Evolutionary conservation across 495 filamentous ascomycete species (phyloP).

Genomic region (Corynascus novoguineensis): DNA sequence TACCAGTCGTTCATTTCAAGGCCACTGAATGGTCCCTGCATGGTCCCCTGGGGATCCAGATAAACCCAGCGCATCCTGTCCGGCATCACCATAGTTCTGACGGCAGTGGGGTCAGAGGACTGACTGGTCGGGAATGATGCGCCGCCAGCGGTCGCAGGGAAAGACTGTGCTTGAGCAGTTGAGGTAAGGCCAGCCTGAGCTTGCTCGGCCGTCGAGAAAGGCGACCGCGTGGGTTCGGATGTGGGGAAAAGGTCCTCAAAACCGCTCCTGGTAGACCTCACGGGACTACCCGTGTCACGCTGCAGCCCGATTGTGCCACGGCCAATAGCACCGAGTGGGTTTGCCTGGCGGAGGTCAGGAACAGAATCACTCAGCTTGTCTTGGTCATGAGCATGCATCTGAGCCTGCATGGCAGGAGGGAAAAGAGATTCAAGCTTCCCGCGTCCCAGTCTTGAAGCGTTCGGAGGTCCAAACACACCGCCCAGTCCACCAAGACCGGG

Average conservation of each 20-base stretch:
- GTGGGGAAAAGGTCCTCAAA: constrained; percentile 52
- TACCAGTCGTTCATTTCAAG: constrained; percentile 99
- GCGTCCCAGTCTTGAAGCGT: constrained; percentile 51
- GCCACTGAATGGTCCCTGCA: constrained; percentile 91
- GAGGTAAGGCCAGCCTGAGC: constrained; percentile 27
- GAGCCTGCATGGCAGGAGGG: constrained; percentile 81
- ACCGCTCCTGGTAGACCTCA: constrained; percentile 50
- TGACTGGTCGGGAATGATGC: constrained; percentile 35
- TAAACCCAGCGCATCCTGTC: constrained; percentile 99
- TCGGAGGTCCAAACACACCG: constrained; percentile 42
- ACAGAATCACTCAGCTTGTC: constrained; percentile 48
- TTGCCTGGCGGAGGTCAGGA: constrained; percentile 44
- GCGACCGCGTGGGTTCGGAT: constrained; percentile 32
- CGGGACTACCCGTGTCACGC: constrained; percentile 59
- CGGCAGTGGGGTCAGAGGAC: constrained; percentile 52
- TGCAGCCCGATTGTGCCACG: constrained; percentile 46
- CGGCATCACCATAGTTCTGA: constrained; percentile 98
- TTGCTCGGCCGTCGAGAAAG: constrained; percentile 34
- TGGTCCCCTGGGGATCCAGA: constrained; percentile 83
- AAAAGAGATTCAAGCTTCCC: constrained; percentile 84
- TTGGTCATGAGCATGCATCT: constrained; percentile 63
- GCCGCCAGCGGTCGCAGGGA: constrained; percentile 30
- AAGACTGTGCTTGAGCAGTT: constrained; percentile 31
- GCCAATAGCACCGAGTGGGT: constrained; percentile 50
- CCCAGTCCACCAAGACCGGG: constrained; percentile 59